Evolutionary conservation across 352 stramenopile species (phyloP), one percentile per base, ranked within the genome.

Genomic region (Plasmopara viticola): DNA sequence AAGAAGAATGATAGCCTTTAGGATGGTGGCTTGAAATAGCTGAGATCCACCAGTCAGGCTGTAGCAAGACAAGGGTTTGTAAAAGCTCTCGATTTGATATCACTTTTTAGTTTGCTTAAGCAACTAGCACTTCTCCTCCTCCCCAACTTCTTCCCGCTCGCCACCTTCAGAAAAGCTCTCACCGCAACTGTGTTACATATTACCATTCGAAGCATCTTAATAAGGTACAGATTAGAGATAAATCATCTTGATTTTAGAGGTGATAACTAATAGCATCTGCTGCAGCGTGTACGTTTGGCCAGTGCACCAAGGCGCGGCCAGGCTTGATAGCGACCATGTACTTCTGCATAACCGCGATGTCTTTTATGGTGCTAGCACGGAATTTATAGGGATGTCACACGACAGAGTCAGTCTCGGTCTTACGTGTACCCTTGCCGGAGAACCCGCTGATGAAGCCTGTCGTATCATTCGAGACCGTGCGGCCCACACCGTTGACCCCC

Each of bases 261-360:
- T 35, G 6, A 35, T 35, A 12, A 69, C 51, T 30, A 38, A 48
- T n/a, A 69, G 65, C 20, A 28, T 44, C 48, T 66, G 30, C 34
- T 62, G 20, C 35, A 69, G 68, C 49, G 67, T 86, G 64, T 74
- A 89, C 9, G 74, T 68, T 33, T 71, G 56, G 20, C 72, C 72
- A 9, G 61, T 60, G 55, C 10, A 51, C 59, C 51, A 70, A 87
- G 25, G 90, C 79, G 39, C 80, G 70, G n/a, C 94, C 94, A 6
- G 94, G 94, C 67, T 98, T 93, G 30, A 98, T 74, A 62, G 92
- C 98, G 44, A 98, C 78, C 90, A 98, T 98, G 46, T 87, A 73
- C 35, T 85, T 60, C 70, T 97, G 86, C 48, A 97, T 93, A 56
- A 96, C 80, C 39, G 74, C 87, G 71, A 98, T 97, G 70, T 98